phyloP scores from a whole-genome alignment of 306 rosid genomes.

The Glycyrrhiza uralensis region DNA sequence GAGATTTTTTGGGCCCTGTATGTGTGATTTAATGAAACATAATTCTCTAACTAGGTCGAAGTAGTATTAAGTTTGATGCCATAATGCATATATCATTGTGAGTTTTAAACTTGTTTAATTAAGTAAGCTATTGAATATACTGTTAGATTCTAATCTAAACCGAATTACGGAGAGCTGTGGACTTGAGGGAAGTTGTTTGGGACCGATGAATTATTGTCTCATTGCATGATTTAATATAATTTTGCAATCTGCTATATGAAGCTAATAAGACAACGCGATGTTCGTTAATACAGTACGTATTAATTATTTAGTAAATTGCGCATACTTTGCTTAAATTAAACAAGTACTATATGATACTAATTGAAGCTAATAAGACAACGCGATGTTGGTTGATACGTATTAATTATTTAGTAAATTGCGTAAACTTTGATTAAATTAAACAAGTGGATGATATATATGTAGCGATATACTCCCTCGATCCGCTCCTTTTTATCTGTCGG shows the following conservation, averaged over 20 bases:
- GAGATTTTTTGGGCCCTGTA: too few species aligned
- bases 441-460: background rate
- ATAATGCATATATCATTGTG: background rate
- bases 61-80: background rate
- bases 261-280: slow-evolving; percentile 5
- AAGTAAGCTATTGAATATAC: background rate
- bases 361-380: slow-evolving; percentile 14
- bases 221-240: background rate
- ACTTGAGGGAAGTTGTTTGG: background rate
- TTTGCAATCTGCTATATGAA: background rate
- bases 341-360: background rate
- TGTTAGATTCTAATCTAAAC: too few species aligned
- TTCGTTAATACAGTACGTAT: background rate
- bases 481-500: too few species aligned
- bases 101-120: background rate
- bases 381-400: background rate
- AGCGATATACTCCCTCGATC: too few species aligned
- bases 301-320: background rate
- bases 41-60: background rate
- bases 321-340: background rate
- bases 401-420: background rate
- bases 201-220: slow-evolving; percentile 1
- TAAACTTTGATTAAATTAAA: background rate
- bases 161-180: background rate
- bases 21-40: background rate